Base-by-base conservation (phyloP, 257 asterid genomes). In the Oldenlandia corymbosa region DNA sequence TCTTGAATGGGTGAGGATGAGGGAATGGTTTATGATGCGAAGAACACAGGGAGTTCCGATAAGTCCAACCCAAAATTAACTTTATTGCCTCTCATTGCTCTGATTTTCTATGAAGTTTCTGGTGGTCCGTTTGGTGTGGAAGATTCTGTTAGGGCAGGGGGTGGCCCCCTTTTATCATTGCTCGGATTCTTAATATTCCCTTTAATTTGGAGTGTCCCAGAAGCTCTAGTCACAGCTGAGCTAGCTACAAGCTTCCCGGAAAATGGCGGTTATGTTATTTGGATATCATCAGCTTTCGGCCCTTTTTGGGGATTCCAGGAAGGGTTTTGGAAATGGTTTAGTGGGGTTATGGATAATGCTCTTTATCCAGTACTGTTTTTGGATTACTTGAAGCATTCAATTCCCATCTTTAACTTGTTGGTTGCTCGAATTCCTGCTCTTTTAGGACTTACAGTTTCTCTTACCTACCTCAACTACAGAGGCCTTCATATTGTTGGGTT, bases 91-190 rank as follows among this genome's bases (percentile, higher is more conserved):
- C 76, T 91, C 2, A 80, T 91, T 41, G 96, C 97, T 16, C 68
- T 91, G 34, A 91, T 91, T 16, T 88, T 90, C 86, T 88, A 90
- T 81, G 96, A 90, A 69, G 96, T 90, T 59, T 90, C 96, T 4
- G 97, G 91, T 5, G 96, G 96, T 31, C 96, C 96, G 1, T 89
- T 89, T 34, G 96, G 96, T n/a, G 88, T 90, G 0, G 97, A 90
- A 63, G 97, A 88, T 60, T 90, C 97, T 0, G 95, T 88, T 36
- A 81, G 69, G 75, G 68, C 93, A 21, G 95, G 95, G 39, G 89
- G 92, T 11, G 95, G 96, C 14, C 88, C 95, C 17, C 84, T 91
- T 36, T 69, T 88, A 17, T 76, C 96, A 37, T 52, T 88, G 52
- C 85, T 88, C 3, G 96, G 90, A 7, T 91, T 91, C 90, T 50